Conservation (phyloP, 164 flowering plant genomes). For the Chloranthus sessilifolius region DNA sequence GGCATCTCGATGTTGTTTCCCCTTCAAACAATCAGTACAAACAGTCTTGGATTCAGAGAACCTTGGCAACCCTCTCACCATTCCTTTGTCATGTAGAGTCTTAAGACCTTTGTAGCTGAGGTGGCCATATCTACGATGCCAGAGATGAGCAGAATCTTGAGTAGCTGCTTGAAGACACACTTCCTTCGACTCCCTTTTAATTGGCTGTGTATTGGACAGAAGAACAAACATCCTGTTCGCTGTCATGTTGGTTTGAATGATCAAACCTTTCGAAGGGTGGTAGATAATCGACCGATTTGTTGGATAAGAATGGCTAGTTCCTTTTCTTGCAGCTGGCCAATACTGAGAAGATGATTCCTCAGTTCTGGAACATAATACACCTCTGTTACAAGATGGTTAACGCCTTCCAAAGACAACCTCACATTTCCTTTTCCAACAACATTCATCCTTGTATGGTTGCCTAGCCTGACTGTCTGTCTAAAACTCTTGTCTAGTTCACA, state of each 20-base stretch:
- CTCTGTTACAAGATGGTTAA: constrained; percentile 4
- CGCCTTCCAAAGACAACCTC: constrained; percentile 8
- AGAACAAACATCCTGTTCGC: constrained; percentile 7
- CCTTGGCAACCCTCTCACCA: not conserved
- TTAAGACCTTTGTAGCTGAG: not conserved
- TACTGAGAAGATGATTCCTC: no score
- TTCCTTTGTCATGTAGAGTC: not conserved
- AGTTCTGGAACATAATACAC: constrained; percentile 5
- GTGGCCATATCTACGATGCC: not conserved
- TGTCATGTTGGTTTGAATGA: not conserved
- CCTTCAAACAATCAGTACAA: not conserved
- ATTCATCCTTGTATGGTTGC: constrained; percentile 12
- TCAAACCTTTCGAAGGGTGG: not conserved
- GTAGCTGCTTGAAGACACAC: no score
- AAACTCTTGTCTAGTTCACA: constrained; percentile 3
- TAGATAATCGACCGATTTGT: constrained; percentile 8
- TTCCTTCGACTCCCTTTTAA: not conserved
- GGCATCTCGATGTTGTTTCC: not conserved
- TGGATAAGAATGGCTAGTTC: constrained; percentile 38
- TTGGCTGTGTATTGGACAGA: not conserved
- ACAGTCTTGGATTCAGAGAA: not conserved
- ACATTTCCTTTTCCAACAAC: constrained; percentile 17
- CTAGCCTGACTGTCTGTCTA: constrained; percentile 5
- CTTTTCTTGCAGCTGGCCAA: constrained; percentile 12
- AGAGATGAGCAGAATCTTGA: not conserved